Percentiles rank a stretch among this genome's conserved stretches.
Conservation (phyloP, 1,139 yeast genomes). For the Diutina neorugosa region DNA sequence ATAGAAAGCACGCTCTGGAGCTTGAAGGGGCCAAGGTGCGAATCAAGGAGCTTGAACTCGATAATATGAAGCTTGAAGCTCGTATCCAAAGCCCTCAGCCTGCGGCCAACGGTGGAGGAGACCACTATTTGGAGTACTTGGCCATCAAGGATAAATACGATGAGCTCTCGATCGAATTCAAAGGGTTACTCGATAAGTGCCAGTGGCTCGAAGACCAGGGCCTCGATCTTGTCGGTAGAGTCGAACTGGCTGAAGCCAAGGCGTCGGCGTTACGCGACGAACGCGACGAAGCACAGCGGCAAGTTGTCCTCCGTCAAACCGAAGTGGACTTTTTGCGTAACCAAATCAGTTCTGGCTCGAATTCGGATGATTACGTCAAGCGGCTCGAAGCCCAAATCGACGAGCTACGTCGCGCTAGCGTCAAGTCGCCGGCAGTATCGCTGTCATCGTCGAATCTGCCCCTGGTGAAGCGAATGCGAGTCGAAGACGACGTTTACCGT, state of each 20-base stretch:
- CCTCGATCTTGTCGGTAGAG: slow-evolving; percentile 16
- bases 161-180: slow-evolving; percentile 8
- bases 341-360: slow-evolving; percentile 6
- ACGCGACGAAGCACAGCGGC: slow-evolving; percentile 3
- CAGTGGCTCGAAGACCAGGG: slow-evolving; percentile 5
- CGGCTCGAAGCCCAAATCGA: not conserved
- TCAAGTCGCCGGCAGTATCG: not conserved
- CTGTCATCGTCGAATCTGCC: not conserved
- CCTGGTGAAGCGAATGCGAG: slow-evolving; percentile 14
- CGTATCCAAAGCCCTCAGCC: slow-evolving; percentile 5
- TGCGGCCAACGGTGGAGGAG: slow-evolving; percentile 7
- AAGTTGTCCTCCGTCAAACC: slow-evolving; percentile 6
- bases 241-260: slow-evolving; percentile 29
- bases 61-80: slow-evolving; percentile 25
- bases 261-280: slow-evolving; percentile 46
- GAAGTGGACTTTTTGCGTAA: slow-evolving; percentile 37
- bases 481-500: slow-evolving; percentile 5
- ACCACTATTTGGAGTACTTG: slow-evolving; percentile 9
- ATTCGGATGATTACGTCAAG: not conserved
- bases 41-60: slow-evolving; percentile 22
- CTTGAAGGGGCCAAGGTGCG: not conserved
- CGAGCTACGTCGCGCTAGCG: not conserved
- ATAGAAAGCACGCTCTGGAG: not conserved
- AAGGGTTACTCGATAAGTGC: slow-evolving; percentile 5
- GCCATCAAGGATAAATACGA: slow-evolving; percentile 13